phyloP scores from a whole-genome alignment of 352 stramenopile species.

The Phytophthora tubulina region DNA sequence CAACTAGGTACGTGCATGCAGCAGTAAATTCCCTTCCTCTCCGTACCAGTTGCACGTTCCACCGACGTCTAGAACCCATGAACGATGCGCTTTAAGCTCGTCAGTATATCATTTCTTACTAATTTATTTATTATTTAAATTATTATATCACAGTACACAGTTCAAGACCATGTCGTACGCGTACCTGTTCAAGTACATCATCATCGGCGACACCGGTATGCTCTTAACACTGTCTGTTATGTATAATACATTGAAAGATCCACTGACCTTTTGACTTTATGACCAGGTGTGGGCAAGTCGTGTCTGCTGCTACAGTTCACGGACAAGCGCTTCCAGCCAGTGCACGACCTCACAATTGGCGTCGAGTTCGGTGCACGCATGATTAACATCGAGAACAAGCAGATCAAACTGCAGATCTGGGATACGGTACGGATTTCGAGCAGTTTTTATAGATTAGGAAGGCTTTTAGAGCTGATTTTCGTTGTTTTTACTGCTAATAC shows the following conservation, averaged over 20 bases:
- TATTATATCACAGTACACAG: neutral
- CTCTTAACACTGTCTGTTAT: neutral
- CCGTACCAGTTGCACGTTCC: neutral
- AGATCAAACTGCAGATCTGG: conserved; percentile 99
- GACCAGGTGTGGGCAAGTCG: conserved; percentile 98
- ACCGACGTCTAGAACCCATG: conserved; percentile 4
- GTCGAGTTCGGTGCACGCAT: conserved; percentile 99
- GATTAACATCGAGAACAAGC: conserved; percentile 99
- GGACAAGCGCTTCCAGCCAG: conserved; percentile 99
- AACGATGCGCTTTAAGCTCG: conserved; percentile 9
- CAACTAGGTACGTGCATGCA: conserved; percentile 28
- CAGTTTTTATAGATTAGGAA: too few relatives aligned
- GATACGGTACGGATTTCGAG: conserved; percentile 80
- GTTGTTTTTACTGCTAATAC: conserved; percentile 37
- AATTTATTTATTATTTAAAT: conserved; percentile 4
- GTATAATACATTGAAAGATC: neutral
- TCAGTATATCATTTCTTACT: neutral
- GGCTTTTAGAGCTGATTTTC: conserved; percentile 25
- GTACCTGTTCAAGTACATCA: conserved; percentile 99
- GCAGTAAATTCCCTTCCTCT: neutral
- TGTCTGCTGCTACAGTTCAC: conserved; percentile 99
- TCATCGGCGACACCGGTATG: conserved; percentile 98
- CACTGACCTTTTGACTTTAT: conserved; percentile 3
- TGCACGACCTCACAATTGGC: conserved; percentile 99
- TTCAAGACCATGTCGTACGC: conserved; percentile 91